Base-by-base conservation (phyloP, 2,329 filamentous ascomycete genomes). In the Pleomassaria siparia region DNA sequence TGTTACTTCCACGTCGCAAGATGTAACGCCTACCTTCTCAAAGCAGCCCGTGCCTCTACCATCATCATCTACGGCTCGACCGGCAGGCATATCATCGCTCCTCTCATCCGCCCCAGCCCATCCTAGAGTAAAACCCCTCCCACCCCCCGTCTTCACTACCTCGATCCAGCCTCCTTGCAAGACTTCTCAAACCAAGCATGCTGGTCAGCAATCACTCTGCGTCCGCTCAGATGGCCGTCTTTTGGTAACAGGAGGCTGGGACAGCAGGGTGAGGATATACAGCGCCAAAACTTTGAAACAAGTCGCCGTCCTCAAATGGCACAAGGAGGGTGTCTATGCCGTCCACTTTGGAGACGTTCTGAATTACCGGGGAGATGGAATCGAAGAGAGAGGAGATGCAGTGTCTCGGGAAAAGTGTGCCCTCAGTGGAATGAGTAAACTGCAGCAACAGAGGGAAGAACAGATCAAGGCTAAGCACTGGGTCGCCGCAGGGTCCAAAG, bases 221-320 rank as follows among this genome's bases (percentile, higher is more conserved):
- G 79, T 96, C 20, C 83, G 94, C 12, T 86, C 84, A 1, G 94
- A 99, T 67, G 88, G 85, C 2, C 86, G 82, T 54, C 80, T 99
- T 3, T 87, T 96, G 55, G 89, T 88, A 2, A 97, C 92, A 0
- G 92, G 89, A 0, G 94, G 94, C 3, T 99, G 94, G 94, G 94
- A 99, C 69, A 80, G 84, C 1, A 83, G 85, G 40, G 76, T 91
- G 1, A 79, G 94, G 8, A 84, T 97, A 1, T 99, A 97, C 69
- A 87, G 87, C 2, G 74, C 80, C 39, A 90, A 87, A 70, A 87
- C 84, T 0, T 79, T 97, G 77, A 88, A 86, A 62, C 91, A 97
- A 70, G 72, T 97, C 10, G 94, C 92, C 0, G 90, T 96, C 45
- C 74, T 97, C 54, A 95, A 95, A 71, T 97, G 92, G 92, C 94